phyloP scores from a whole-genome alignment of 2,329 filamentous ascomycete genomes.

The Rhynchosporium graminicola region DNA sequence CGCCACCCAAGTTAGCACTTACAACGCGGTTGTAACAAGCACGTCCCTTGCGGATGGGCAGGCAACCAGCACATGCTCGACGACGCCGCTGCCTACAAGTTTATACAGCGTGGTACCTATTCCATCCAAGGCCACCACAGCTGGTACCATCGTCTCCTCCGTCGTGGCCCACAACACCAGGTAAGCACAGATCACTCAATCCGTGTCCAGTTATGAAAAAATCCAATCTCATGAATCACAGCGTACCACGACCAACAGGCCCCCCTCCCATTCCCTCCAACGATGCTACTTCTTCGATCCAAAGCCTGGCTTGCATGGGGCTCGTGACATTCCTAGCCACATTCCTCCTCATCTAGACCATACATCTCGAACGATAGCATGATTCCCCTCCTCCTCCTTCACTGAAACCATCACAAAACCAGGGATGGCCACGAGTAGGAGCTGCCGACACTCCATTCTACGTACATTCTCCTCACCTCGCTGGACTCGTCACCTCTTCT shows the following conservation, averaged over 20 bases:
- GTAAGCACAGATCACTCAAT: conserved; percentile 3
- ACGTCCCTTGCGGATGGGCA: no score
- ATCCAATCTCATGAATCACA: not conserved
- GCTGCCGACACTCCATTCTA: no score
- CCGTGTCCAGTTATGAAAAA: not conserved
- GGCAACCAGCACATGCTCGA: conserved; percentile 6
- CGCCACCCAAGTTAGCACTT: no score
- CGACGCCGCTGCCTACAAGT: conserved; percentile 12
- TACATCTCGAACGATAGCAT: no score
- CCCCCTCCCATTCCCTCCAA: conserved; percentile 13
- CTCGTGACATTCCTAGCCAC: conserved; percentile 1
- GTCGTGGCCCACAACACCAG: conserved; percentile 5
- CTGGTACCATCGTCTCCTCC: not conserved
- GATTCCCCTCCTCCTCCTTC: no score
- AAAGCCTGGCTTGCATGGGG: not conserved
- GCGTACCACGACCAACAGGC: conserved; percentile 1
- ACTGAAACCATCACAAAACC: no score
- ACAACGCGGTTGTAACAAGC: no score
- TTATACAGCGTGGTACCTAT: conserved; percentile 14
- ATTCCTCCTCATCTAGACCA: conserved; percentile 13
- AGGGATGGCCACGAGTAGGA: no score
- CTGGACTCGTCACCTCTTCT: no score
- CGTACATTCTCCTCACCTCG: no score
- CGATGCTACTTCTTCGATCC: not conserved
- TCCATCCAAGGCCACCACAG: not conserved